phyloP scores from a whole-genome alignment of 805 yeast genomes.

The Candida dendrica region DNA sequence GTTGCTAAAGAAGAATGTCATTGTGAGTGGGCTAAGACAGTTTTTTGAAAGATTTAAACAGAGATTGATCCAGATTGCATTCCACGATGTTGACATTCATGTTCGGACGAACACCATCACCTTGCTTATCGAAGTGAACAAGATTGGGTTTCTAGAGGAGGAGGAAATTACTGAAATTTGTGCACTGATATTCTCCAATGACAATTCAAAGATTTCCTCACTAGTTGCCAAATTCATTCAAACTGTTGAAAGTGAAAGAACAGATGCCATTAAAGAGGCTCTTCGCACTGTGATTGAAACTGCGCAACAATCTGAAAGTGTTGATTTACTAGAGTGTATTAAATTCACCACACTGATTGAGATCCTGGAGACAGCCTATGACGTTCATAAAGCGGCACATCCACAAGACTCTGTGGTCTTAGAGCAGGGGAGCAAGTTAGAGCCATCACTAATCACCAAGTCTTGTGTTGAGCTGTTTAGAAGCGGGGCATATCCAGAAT shows the following conservation, averaged over 20 bases:
- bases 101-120: conserved; percentile 46
- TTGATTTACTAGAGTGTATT: conserved; percentile 23
- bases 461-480: conserved; percentile 5
- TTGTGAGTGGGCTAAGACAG: conserved; percentile 63
- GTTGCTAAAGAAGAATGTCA: conserved; percentile 35
- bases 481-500: conserved; percentile 20
- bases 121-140: conserved; percentile 47
- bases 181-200: conserved; percentile 35
- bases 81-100: conserved; percentile 45
- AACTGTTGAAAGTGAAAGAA: conserved; percentile 32
- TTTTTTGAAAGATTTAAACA: conserved; percentile 69
- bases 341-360: conserved; percentile 9
- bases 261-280: conserved; percentile 29
- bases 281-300: conserved; percentile 25
- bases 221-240: conserved; percentile 53
- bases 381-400: conserved; percentile 6
- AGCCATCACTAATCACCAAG: conserved; percentile 4
- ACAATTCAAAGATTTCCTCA: conserved; percentile 24
- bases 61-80: conserved; percentile 58
- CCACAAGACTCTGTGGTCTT: conserved; percentile 1
- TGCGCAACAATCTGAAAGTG: conserved; percentile 9
- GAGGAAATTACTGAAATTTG: conserved; percentile 40
- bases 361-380: neutral
- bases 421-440: neutral
- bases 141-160: conserved; percentile 58